Evolutionary conservation across 2,329 filamentous ascomycete genomes (phyloP).

Genomic region (Lecanicillium sp.): DNA sequence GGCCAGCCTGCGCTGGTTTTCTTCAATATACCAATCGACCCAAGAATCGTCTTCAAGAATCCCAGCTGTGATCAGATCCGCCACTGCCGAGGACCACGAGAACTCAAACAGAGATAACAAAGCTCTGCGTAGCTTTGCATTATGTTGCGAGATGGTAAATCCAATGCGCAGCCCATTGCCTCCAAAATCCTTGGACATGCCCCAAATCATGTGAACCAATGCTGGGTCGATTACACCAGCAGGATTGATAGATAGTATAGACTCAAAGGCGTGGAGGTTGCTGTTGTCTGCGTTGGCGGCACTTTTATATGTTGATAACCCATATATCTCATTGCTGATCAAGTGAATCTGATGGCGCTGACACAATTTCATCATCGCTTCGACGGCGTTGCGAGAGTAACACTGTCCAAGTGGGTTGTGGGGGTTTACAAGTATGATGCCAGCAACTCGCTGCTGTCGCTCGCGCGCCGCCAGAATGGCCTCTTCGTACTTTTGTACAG

Average conservation of each 20-base stretch:
- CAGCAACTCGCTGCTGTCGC: background rate
- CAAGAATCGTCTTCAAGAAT: conserved; percentile 29
- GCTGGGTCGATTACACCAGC: conserved; percentile 36
- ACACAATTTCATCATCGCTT: conserved; percentile 35
- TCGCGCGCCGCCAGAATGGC: background rate
- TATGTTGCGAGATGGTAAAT: conserved; percentile 33
- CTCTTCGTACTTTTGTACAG: background rate
- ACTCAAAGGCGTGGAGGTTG: conserved; percentile 29
- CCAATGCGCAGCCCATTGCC: conserved; percentile 48
- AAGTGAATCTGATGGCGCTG: conserved; percentile 40
- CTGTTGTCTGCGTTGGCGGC: conserved; percentile 15
- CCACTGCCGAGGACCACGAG: conserved; percentile 26
- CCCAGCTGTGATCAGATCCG: conserved; percentile 22
- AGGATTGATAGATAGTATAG: conserved; percentile 34
- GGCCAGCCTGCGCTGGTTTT: conserved; percentile 28
- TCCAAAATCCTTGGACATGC: conserved; percentile 45
- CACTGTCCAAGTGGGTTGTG: conserved; percentile 2
- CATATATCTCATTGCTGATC: conserved; percentile 43
- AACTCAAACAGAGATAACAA: conserved; percentile 23
- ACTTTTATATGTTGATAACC: conserved; percentile 42
- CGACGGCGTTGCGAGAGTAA: background rate
- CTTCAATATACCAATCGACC: conserved; percentile 26
- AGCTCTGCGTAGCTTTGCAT: conserved; percentile 22
- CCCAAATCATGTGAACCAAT: conserved; percentile 43
- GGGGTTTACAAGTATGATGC: background rate